Evolutionary conservation across 345 rosid genomes (phyloP).

Genomic region (Raphanus sativus): DNA sequence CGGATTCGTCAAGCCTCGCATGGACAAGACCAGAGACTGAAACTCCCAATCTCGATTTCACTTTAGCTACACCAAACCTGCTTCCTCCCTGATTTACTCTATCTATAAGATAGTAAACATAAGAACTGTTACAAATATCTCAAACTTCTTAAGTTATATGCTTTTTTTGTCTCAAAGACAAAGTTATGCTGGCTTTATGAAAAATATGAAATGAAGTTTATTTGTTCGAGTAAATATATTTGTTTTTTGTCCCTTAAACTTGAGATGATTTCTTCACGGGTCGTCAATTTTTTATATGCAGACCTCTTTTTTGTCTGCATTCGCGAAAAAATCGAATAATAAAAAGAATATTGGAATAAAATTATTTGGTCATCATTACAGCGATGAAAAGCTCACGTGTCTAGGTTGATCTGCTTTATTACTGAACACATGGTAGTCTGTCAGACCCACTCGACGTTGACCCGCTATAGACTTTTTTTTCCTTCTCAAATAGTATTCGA

Average conservation of each 20-base stretch:
- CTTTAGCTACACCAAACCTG: conserved; percentile 30
- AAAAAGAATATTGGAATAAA: neutral
- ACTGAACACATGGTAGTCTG: conserved; percentile 18
- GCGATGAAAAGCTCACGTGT: conserved; percentile 26
- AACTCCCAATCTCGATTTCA: conserved; percentile 37
- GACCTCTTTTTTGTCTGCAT: conserved; percentile 1
- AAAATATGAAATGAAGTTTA: neutral
- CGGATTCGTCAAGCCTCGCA: conserved; percentile 38
- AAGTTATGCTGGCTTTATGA: neutral
- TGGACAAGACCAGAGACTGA: conserved; percentile 25
- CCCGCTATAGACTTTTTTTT: conserved; percentile 5
- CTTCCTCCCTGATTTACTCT: neutral
- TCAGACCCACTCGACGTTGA: conserved; percentile 27
- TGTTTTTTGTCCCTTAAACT: conserved; percentile 2
- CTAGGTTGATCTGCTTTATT: neutral
- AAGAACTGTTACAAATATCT: no score
- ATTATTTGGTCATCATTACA: conserved; percentile 43
- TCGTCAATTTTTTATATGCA: neutral
- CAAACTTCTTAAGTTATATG: no score
- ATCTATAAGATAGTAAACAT: neutral
- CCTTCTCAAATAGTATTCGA: conserved; percentile 5
- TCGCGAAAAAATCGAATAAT: conserved; percentile 19
- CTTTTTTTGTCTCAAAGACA: no score
- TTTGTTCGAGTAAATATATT: neutral
- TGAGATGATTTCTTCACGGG: conserved; percentile 2